A percentile compares a stretch with the other conserved stretches of the same genome.
Conservation (phyloP, 2,329 filamentous ascomycete genomes). For the Lanzia echinophila region DNA sequence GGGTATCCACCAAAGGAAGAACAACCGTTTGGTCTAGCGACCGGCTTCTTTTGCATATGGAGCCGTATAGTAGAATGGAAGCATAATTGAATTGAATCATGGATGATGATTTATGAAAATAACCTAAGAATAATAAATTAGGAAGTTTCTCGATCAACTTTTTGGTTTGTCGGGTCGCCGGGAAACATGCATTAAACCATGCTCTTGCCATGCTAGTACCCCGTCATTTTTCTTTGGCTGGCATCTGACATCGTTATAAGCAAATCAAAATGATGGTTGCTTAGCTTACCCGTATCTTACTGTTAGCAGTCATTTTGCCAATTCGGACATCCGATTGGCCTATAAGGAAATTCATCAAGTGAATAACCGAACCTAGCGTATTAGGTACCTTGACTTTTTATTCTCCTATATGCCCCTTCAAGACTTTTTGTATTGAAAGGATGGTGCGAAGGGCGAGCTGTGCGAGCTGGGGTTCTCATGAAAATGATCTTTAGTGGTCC, state of each 20-base stretch:
- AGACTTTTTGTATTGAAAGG: not conserved
- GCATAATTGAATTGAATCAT: not conserved
- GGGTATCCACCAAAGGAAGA: constrained; percentile 3
- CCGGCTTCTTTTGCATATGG: constrained; percentile 10
- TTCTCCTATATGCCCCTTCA: no score
- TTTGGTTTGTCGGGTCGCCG: constrained; percentile 5
- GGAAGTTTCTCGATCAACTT: not conserved
- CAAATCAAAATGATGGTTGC: no score
- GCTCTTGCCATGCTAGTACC: constrained; percentile 10
- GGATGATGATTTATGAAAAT: not conserved
- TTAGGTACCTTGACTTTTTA: no score
- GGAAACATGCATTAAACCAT: constrained; percentile 9
- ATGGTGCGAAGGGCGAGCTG: not conserved
- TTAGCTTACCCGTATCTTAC: no score
- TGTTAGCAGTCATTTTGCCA: no score
- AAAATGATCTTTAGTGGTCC: not conserved
- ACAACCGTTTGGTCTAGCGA: constrained; percentile 2
- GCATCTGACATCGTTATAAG: no score
- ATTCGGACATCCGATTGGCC: no score
- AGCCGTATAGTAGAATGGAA: constrained; percentile 11
- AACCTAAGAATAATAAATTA: not conserved
- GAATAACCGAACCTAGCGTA: no score
- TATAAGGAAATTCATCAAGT: no score
- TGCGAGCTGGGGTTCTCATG: not conserved
- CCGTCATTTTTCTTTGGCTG: not conserved